A percentile compares a stretch with the other conserved stretches of the same genome.
Conservation (phyloP, 257 asterid species). For the Eucommia ulmoides region DNA sequence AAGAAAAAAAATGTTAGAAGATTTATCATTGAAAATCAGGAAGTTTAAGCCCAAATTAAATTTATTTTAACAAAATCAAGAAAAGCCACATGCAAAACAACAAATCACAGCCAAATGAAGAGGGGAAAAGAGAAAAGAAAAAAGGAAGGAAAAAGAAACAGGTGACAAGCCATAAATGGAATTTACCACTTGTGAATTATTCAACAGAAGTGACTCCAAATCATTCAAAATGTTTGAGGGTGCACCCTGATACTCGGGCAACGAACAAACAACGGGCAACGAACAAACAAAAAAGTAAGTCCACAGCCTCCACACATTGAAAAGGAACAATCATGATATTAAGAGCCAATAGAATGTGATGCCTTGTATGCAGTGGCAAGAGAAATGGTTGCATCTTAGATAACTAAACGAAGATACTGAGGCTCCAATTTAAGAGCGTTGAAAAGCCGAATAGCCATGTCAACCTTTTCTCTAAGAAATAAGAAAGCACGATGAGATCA, state of each 20-base stretch:
- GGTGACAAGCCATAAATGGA: constrained; percentile 15
- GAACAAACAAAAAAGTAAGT: constrained; percentile 19
- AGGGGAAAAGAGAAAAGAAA: constrained; percentile 8
- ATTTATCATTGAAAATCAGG: too few relatives aligned
- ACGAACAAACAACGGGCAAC: too few relatives aligned
- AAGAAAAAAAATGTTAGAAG: not conserved
- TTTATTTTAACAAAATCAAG: not conserved
- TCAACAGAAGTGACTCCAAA: constrained; percentile 67
- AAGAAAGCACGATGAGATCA: constrained; percentile 10
- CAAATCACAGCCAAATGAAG: too few relatives aligned
- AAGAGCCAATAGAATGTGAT: constrained; percentile 6
- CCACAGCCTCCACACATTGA: constrained; percentile 15
- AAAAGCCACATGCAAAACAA: too few relatives aligned
- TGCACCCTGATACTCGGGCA: constrained; percentile 54
- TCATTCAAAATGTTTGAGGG: constrained; percentile 56
- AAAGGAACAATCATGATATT: constrained; percentile 3
- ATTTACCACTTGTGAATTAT: constrained; percentile 66
- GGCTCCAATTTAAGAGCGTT: constrained; percentile 72
- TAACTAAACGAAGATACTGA: constrained; percentile 63
- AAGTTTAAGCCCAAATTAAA: not conserved
- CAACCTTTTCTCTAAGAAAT: constrained; percentile 54
- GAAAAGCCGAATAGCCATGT: constrained; percentile 83
- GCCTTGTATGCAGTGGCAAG: constrained; percentile 92
- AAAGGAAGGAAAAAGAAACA: constrained; percentile 7
- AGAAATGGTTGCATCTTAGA: constrained; percentile 89